Evolutionary conservation across 1,284 basidiomycete species (phyloP), one percentile per base, ranked within the genome.

Genomic region (Jaminaea rosea): DNA sequence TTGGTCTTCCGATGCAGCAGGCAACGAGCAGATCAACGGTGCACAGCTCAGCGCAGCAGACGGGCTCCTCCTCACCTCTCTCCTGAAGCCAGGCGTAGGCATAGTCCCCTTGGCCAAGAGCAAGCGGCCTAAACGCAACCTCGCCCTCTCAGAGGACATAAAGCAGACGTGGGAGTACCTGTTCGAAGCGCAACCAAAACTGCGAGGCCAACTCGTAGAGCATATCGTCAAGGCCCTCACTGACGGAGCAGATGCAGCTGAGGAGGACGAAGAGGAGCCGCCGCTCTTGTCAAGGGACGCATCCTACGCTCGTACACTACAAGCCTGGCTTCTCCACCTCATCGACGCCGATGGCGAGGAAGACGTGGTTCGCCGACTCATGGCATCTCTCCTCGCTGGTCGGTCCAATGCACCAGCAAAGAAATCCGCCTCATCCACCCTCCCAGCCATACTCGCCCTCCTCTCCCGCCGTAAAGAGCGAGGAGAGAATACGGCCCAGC

Each of bases 21-120:
- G 58, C 34, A 50, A 56, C 19, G 49, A 56, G 46, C 46, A 58
- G 11, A 2, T 63, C 3, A 46, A 46, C 42, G 55, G 58, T 0
- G 61, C 53, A 26, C 34, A n/a, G 4, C 34, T 36, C 34, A n/a
- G n/a, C 34, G n/a, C 34, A 10, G 4, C 34, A 36, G 34, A 36
- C n/a, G n/a, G n/a, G n/a, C n/a, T n/a, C n/a, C n/a, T n/a, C n/a
- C n/a, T n/a, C n/a, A n/a, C n/a, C n/a, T n/a, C n/a, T n/a, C n/a
- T n/a, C n/a, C n/a, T n/a, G n/a, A n/a, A n/a, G n/a, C n/a, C n/a
- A 36, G 34, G 34, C n/a, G 34, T 36, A 4, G 56, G 61, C 3
- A 9, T 63, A 34, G 41, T 63, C 7, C 61, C 61, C n/a, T 21
- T 58, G n/a, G 49, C 50, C 24, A 56, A 27, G 29, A 23, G 42